Conservation (phyloP, 345 rosid species). For the Viola odorata region DNA sequence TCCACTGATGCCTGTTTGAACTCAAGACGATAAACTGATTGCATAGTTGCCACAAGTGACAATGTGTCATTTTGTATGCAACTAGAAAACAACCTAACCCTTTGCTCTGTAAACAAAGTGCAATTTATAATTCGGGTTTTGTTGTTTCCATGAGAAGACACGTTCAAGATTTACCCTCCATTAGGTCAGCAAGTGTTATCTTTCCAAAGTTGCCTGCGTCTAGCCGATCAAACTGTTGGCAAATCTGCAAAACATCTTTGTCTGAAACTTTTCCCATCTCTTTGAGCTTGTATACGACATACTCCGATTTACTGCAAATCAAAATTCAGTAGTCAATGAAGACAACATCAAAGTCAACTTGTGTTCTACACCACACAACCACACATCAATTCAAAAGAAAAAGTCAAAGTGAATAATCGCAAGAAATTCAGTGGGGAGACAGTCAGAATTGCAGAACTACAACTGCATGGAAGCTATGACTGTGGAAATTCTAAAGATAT, state of each 20-base stretch:
- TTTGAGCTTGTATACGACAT: constrained; percentile 70
- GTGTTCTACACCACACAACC: not conserved
- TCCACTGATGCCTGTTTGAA: not conserved
- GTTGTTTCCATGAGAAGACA: not conserved
- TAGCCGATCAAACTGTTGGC: constrained; percentile 54
- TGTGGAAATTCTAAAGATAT: not conserved
- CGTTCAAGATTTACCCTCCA: constrained; percentile 29
- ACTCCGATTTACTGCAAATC: constrained; percentile 59
- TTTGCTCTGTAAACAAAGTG: not conserved
- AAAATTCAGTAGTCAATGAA: constrained; percentile 4
- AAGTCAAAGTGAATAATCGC: not conserved
- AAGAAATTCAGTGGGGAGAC: not conserved
- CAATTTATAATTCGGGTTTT: not conserved
- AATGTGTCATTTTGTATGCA: not conserved
- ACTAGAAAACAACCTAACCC: not conserved
- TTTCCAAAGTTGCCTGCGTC: constrained; percentile 67
- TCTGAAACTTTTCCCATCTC: constrained; percentile 67
- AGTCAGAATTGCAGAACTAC: not conserved
- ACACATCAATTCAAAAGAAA: not conserved
- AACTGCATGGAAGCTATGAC: not conserved
- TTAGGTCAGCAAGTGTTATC: constrained; percentile 69
- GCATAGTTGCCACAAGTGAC: not conserved
- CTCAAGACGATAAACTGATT: not conserved
- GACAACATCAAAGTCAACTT: not conserved
- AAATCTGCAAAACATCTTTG: constrained; percentile 53